Evolutionary conservation across 106 monocot genomes (phyloP), one percentile per base, ranked within the genome.

Genomic region (Gastrodia elata): DNA sequence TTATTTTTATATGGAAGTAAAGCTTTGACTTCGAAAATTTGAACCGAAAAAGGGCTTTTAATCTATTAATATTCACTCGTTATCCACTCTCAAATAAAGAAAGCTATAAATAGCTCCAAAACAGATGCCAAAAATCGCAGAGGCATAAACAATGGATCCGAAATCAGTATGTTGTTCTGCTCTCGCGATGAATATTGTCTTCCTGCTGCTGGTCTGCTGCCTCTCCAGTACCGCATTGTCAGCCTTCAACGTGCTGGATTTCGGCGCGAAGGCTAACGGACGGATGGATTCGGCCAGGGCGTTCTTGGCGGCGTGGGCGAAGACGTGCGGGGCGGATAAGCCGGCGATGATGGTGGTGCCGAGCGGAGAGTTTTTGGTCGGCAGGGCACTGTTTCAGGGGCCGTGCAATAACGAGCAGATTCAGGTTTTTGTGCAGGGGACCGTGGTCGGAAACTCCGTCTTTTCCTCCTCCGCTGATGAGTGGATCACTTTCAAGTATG

Each of bases 281-380:
- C 27, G 28, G 18, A 79, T 68, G 6, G 89, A 86, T 55, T 61
- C 85, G 0, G 78, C 85, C 22, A 59, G 67, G 68, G 26, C 86
- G 8, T 76, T 89, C 64, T 71, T 84, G 1, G 30, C 18, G 4
- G 86, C 89, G 2, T 89, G 89, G 89, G 39, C 65, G 8, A 79
- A 61, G 7, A 79, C 86, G 3, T 89, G 89, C 72, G 37, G 46
- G n/a, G 15, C 74, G 8, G 36, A 7, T 4, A 55, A 49, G 22
- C 55, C 79, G 7, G 74, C 86, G 5, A 56, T 56, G 2, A 49
- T 89, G 11, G n/a, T 43, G 16, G 79, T 89, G 1, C 89, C 89
- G 3, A 2, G 33, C 0, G 89, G 89, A 3, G 82, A 3, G 39
- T 89, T 77, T 39, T 57, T 78, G 6, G 36, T 89, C 2, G 68